Conservation (phyloP, 2,329 filamentous ascomycete species). For the Bertia moriformis region DNA sequence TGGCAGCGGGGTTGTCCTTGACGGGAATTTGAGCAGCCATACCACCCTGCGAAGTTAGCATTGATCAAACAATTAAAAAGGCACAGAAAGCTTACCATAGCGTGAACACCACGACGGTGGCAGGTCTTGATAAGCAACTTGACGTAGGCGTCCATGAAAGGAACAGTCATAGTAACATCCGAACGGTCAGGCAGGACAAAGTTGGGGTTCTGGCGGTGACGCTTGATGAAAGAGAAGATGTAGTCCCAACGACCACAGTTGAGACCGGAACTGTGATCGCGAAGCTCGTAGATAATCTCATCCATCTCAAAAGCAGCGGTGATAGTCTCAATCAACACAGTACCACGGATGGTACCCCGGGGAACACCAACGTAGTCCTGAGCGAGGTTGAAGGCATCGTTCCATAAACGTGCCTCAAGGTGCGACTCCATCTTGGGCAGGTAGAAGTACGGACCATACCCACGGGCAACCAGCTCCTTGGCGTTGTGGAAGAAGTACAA, state of each 20-base stretch:
- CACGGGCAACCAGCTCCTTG: constrained; percentile 68
- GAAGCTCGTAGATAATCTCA: constrained; percentile 98
- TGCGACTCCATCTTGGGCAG: constrained; percentile 97
- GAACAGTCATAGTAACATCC: constrained; percentile 89
- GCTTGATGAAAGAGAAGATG: constrained; percentile 99
- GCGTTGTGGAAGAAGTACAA: constrained; percentile 99
- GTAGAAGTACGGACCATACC: constrained; percentile 91
- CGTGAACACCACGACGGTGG: constrained; percentile 91
- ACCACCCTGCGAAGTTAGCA: constrained; percentile 32
- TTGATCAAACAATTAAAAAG: neutral
- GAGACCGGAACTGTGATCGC: constrained; percentile 86
- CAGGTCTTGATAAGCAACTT: constrained; percentile 97
- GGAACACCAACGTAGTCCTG: constrained; percentile 87
- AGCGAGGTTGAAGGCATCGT: constrained; percentile 88
- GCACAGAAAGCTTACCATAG: constrained; percentile 55
- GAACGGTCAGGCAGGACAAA: constrained; percentile 89
- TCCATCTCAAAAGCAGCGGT: constrained; percentile 98
- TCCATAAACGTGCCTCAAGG: constrained; percentile 93
- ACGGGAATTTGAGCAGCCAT: constrained; percentile 99
- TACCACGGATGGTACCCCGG: constrained; percentile 83
- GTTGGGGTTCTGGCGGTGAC: constrained; percentile 86
- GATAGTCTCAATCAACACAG: constrained; percentile 95
- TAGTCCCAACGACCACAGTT: constrained; percentile 99
- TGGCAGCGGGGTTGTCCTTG: constrained; percentile 81
- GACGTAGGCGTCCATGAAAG: constrained; percentile 96